Evolutionary conservation across 2,329 filamentous ascomycete species (phyloP).

Genomic region (Ophiostoma quercus): DNA sequence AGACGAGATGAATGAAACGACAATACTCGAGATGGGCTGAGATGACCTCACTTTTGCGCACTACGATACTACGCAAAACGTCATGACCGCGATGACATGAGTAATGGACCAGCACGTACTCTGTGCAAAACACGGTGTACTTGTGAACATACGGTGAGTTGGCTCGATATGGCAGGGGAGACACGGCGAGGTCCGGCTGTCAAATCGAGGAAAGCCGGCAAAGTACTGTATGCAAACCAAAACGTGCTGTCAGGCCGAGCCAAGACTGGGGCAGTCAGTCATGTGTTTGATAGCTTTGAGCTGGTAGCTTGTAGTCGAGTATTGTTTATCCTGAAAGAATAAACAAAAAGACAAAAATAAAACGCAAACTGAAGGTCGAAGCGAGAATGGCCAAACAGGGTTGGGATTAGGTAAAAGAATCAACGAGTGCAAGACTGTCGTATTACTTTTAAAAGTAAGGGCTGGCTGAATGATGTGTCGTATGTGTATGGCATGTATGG

Average conservation of each 20-base stretch:
- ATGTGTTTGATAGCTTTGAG: neutral
- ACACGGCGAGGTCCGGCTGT: neutral
- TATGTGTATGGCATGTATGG: neutral
- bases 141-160: neutral
- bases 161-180: neutral
- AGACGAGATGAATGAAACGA: neutral
- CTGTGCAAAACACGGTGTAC: neutral
- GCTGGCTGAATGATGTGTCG: neutral
- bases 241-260: conserved; percentile 14
- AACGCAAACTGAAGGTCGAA: neutral
- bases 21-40: neutral
- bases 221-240: neutral
- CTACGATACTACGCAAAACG: neutral
- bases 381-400: neutral
- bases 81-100: neutral
- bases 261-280: conserved; percentile 2
- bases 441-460: neutral
- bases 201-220: too few species aligned
- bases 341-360: neutral
- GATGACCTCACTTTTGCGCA: neutral
- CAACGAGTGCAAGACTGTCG: neutral
- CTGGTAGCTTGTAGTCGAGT: neutral
- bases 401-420: conserved; percentile 6
- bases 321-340: neutral
- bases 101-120: neutral